These are phyloP conservation scores for Wickerhamomyces ciferrii DNA, from an alignment of 805 yeast species.

Conservation along the genomic window DNA sequence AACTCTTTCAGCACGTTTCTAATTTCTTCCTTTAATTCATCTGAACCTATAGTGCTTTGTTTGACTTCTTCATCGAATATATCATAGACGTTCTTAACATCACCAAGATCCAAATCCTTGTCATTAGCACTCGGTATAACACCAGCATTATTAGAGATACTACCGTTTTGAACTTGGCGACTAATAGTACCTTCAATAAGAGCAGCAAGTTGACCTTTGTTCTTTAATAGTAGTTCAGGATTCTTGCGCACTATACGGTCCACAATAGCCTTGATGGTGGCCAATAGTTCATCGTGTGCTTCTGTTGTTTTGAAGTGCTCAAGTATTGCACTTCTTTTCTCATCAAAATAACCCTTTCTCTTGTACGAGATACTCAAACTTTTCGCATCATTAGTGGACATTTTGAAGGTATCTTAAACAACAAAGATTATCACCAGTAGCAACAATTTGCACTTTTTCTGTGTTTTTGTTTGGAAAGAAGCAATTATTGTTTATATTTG, in stretches of 20 bases:
- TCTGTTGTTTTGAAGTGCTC: conserved; percentile 12
- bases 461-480: not conserved
- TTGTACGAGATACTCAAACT: conserved; percentile 12
- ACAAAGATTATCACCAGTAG: not conserved
- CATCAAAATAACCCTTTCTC: conserved; percentile 17
- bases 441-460: too few relatives aligned
- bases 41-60: conserved; percentile 9
- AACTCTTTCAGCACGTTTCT: conserved; percentile 4
- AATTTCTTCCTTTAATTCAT: conserved; percentile 7
- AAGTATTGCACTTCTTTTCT: conserved; percentile 10
- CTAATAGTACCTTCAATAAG: conserved; percentile 16
- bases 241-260: conserved; percentile 10
- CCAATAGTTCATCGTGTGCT: conserved; percentile 9
- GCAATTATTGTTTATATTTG: not conserved
- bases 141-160: not conserved
- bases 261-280: conserved; percentile 10
- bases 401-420: not conserved
- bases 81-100: conserved; percentile 6
- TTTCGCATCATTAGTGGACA: conserved; percentile 5
- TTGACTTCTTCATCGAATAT: conserved; percentile 16
- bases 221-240: conserved; percentile 17
- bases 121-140: not conserved
- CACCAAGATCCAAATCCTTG: conserved; percentile 1
- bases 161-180: not conserved
- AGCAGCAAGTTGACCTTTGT: conserved; percentile 20